Percentiles rank a stretch among this genome's conserved stretches.
Evolutionary conservation across 1,284 basidiomycete species (phyloP).

Genomic region (Rhodotorula sp.): DNA sequence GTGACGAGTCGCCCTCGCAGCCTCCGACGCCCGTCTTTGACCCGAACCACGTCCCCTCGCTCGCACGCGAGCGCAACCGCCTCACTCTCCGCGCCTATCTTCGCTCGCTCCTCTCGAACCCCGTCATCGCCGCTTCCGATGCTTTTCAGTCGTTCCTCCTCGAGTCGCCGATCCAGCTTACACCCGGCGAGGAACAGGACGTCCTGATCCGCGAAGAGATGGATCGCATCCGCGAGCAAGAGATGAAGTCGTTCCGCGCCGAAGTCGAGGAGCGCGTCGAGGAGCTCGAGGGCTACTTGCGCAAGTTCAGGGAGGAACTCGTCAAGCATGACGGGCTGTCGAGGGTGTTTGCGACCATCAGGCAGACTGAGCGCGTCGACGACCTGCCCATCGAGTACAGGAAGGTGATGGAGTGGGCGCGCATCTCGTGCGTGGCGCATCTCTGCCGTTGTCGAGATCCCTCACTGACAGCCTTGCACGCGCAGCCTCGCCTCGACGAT

Average conservation of each 20-base stretch:
- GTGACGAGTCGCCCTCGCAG: background rate
- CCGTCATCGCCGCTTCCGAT: conserved; percentile 74
- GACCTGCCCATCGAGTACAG: conserved; percentile 81
- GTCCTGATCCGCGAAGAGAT: conserved; percentile 77
- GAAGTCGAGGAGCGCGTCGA: conserved; percentile 87
- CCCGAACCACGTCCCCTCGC: conserved; percentile 47
- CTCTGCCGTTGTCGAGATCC: too few species aligned
- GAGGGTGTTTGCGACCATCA: conserved; percentile 82
- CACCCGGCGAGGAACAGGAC: conserved; percentile 74
- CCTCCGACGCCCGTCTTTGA: conserved; percentile 33
- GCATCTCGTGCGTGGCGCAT: conserved; percentile 72
- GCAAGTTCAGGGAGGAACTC: conserved; percentile 86
- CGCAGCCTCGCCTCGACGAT: conserved; percentile 86
- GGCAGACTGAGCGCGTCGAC: conserved; percentile 71
- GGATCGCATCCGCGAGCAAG: conserved; percentile 84
- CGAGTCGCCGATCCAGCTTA: conserved; percentile 70
- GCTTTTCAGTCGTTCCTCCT: conserved; percentile 84
- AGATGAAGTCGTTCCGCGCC: conserved; percentile 75
- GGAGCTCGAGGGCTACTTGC: conserved; percentile 77
- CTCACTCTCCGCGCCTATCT: conserved; percentile 91
- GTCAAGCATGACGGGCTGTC: conserved; percentile 86
- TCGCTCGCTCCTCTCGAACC: conserved; percentile 71
- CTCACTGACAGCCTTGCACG: background rate
- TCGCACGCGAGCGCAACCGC: conserved; percentile 90
- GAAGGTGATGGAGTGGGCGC: conserved; percentile 91